Conservation (phyloP, 148 eudicot genomes). For the Nepenthes mirabilis region DNA sequence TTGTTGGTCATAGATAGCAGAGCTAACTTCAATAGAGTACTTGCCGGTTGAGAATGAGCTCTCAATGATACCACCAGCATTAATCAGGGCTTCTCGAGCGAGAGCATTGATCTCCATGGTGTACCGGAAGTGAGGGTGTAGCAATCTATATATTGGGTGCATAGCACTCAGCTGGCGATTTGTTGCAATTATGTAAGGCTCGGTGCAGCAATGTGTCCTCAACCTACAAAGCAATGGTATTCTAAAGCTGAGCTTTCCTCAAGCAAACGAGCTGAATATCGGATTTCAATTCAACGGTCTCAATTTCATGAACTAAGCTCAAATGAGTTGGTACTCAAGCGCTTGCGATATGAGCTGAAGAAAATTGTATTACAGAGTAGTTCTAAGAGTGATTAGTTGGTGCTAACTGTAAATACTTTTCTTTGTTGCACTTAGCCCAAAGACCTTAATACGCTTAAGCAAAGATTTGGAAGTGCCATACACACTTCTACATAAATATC, state of each 20-base stretch:
- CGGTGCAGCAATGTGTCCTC: constrained; percentile 14
- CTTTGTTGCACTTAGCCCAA: no score
- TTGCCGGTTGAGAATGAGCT: constrained; percentile 19
- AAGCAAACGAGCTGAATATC: background rate
- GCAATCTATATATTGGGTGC: constrained; percentile 18
- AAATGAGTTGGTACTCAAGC: no score
- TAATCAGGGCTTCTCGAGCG: constrained; percentile 14
- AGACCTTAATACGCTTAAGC: no score
- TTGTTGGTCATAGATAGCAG: constrained; percentile 36
- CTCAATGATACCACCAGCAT: constrained; percentile 15
- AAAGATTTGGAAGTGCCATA: no score
- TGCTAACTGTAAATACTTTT: no score
- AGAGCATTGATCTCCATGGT: constrained; percentile 19
- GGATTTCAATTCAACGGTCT: background rate
- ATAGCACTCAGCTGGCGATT: constrained; percentile 15
- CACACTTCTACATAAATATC: no score
- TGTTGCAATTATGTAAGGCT: constrained; percentile 20
- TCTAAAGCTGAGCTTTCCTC: background rate
- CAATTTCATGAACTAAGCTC: no score
- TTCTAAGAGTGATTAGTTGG: no score
- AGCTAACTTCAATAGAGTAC: constrained; percentile 39
- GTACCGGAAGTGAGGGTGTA: constrained; percentile 21
- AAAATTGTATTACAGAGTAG: no score
- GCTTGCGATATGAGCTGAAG: no score
- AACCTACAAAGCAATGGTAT: constrained; percentile 5